phyloP scores from a whole-genome alignment of 352 stramenopile genomes.

The Phytophthora multivora region DNA sequence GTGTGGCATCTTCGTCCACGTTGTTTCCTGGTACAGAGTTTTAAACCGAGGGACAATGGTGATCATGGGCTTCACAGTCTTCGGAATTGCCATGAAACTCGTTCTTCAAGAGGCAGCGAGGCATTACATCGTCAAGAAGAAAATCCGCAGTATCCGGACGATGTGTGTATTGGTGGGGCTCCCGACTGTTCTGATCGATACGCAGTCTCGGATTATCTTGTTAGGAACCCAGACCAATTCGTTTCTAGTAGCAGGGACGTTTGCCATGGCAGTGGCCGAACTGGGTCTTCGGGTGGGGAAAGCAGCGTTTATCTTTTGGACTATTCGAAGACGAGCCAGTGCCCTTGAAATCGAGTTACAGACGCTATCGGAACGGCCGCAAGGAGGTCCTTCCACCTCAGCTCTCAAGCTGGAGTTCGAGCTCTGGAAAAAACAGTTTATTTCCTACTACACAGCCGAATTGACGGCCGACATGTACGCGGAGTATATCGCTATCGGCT shows the following conservation, averaged over 20 bases:
- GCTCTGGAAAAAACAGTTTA: conserved; percentile 28
- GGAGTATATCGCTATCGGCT: conserved; percentile 57
- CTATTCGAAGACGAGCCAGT: conserved; percentile 12
- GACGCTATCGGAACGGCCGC: not conserved
- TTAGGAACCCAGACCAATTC: conserved; percentile 32
- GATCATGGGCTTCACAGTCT: conserved; percentile 23
- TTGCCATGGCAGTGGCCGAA: conserved; percentile 33
- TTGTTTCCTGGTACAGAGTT: conserved; percentile 15
- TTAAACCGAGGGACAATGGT: conserved; percentile 8
- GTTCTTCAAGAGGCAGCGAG: conserved; percentile 35
- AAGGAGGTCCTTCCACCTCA: not conserved
- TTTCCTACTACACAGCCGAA: conserved; percentile 44
- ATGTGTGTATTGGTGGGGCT: conserved; percentile 50
- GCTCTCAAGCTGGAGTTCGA: conserved; percentile 25
- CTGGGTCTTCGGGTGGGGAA: conserved; percentile 32
- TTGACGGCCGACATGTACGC: conserved; percentile 53
- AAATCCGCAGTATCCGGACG: conserved; percentile 37
- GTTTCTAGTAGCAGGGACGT: conserved; percentile 22
- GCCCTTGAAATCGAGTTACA: conserved; percentile 5
- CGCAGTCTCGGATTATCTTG: conserved; percentile 48
- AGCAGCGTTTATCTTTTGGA: conserved; percentile 17
- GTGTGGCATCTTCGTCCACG: conserved; percentile 32
- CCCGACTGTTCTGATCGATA: conserved; percentile 55
- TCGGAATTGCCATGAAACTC: conserved; percentile 38
- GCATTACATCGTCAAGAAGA: conserved; percentile 27